Conservation (phyloP, 495 filamentous ascomycete species). For the Aspergillus ellipticus region DNA sequence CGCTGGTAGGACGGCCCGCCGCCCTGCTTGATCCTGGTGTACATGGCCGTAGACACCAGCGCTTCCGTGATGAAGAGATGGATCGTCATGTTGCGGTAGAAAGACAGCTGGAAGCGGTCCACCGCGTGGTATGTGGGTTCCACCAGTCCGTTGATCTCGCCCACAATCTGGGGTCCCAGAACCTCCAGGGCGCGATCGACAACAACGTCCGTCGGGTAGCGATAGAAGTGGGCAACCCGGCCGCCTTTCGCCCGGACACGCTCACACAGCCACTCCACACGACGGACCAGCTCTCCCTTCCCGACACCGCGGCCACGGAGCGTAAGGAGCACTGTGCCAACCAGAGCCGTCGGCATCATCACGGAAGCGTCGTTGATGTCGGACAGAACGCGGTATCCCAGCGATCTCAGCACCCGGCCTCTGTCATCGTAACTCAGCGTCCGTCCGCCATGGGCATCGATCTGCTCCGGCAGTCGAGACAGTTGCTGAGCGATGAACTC, state of each 20-base stretch:
- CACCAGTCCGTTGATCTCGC: conserved; percentile 68
- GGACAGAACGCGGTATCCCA: conserved; percentile 86
- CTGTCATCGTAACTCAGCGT: conserved; percentile 48
- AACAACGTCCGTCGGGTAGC: conserved; percentile 70
- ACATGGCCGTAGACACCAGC: conserved; percentile 82
- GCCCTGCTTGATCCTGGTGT: conserved; percentile 83
- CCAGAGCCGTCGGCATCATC: conserved; percentile 94
- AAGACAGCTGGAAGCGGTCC: conserved; percentile 92
- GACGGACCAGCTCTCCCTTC: conserved; percentile 74
- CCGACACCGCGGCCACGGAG: conserved; percentile 90
- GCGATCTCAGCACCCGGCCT: conserved; percentile 65
- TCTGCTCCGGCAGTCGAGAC: conserved; percentile 35
- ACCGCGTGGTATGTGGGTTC: conserved; percentile 92
- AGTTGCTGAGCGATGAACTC: conserved; percentile 76
- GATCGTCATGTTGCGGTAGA: conserved; percentile 99
- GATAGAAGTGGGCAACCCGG: conserved; percentile 88
- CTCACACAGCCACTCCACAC: conserved; percentile 85
- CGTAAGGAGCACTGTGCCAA: conserved; percentile 90
- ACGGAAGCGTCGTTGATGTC: conserved; percentile 96
- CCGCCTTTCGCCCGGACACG: conserved; percentile 83
- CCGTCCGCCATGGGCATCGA: conserved; percentile 30
- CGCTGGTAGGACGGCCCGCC: conserved; percentile 77
- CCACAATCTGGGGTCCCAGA: conserved; percentile 82
- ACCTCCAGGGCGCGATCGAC: conserved; percentile 88
- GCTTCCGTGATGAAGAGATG: conserved; percentile 94